Base-by-base conservation (phyloP, 495 filamentous ascomycete species). In the Hyaloscypha bicolor region DNA sequence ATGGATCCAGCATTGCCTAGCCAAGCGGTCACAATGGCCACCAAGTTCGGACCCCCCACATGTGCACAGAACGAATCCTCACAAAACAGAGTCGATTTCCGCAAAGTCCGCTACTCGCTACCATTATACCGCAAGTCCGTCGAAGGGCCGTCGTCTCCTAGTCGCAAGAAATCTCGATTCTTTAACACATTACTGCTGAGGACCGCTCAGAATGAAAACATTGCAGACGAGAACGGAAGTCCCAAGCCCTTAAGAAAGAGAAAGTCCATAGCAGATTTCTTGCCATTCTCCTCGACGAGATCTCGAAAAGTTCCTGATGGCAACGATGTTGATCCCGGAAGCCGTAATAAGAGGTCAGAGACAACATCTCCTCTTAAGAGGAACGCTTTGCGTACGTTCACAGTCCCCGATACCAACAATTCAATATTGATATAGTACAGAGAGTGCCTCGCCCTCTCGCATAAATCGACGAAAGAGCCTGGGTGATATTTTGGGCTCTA, bases 391-490 rank as follows among this genome's bases (percentile, higher is more conserved):
- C 8, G n/a, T 60, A 37, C 3, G 53, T 29, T 19, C 42, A 37
- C 3, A 19, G 9, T 19, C 42, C 42, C 9, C 4, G 16, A 48
- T 48, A 14, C 16, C 16, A 6, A 48, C 42, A 48, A 19, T 48
- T 12, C 42, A 4, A 1, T 48, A 19, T 37, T 35, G 25, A 35
- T 60, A 25, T n/a, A 35, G 2, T 60, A n/a, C 29, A 33, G 56
- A 35, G 29, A 60, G 30, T 56, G 21, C 53, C 25, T 56, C 30
- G 3, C 53, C 21, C 30, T 56, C 53, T 12, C 42, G 31, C 51
- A 30, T 37, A 16, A 63, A 69, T 33, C 48, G 69, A 33, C 64
- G 72, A 48, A 74, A 67, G 58, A 74, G 72, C 56, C 48, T 74
- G 16, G 51, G 68, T 32, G 61, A 67, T 62, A 55, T 74, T 32